Evolutionary conservation across 139 green algal species (phyloP), one percentile per base, ranked within the genome.

Genomic region (Chlorokybus atmophyticus): DNA sequence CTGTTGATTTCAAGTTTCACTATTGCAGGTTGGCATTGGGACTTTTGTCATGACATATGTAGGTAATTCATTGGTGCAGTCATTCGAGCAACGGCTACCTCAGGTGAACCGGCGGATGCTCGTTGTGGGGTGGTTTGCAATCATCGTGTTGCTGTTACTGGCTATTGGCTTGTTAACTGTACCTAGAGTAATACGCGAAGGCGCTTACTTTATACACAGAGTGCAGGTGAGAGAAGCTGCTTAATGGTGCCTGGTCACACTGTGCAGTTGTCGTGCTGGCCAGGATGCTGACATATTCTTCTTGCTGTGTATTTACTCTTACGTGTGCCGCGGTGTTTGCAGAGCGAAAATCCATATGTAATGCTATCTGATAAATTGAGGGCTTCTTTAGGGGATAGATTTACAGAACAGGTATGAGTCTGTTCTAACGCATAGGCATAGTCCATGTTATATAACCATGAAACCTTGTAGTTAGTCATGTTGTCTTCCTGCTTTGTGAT

Each of bases 291-390:
- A 23, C 14, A 14, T 44, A 17, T 44, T 17, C 38, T 44, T 44
- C 14, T 44, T 44, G 38, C 14, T 44, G 38, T n/a, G n/a, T n/a
- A n/a, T n/a, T n/a, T n/a, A n/a, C n/a, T n/a, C n/a, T n/a, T n/a
- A n/a, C n/a, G n/a, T n/a, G n/a, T n/a, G n/a, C n/a, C n/a, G n/a
- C n/a, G 38, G 3, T 27, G 28, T 14, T 32, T 26, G 53, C 53
- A 50, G 5, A 61, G 53, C 31, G 53, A 61, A 27, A 27, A 61
- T 14, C 53, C 53, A 3, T 61, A 61, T 32, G 53, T 19, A 29
- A 27, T 61, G 19, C 26, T 61, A 3, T 61, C 53, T 26, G 53
- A 52, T 32, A 61, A 50, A 27, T 23, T 61, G 53, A 61, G 53
- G 29, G 21, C 7, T 19, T 4, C 23, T 4, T 4, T 61, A 4